phyloP scores from a whole-genome alignment of 805 yeast species.

The Groenewaldozyma tartarivorans region DNA sequence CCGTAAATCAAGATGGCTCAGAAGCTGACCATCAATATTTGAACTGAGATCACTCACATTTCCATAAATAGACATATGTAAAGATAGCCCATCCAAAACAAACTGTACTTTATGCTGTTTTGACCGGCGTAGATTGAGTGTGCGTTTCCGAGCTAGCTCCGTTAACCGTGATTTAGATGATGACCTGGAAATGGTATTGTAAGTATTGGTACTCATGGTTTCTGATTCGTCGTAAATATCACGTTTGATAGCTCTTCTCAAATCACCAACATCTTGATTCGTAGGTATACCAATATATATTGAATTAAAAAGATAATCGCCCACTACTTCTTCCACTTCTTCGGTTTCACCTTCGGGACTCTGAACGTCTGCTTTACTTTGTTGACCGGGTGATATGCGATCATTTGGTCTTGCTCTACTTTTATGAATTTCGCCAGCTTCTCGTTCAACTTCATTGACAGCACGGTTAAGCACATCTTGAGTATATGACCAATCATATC shows the following conservation, averaged over 20 bases:
- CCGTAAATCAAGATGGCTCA: slow-evolving; percentile 41
- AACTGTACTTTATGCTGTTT: slow-evolving; percentile 47
- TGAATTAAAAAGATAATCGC: slow-evolving; percentile 68
- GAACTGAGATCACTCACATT: slow-evolving; percentile 32
- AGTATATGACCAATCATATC: slow-evolving; percentile 85
- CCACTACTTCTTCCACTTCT: slow-evolving; percentile 30
- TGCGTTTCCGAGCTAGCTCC: slow-evolving; percentile 5
- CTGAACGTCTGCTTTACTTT: neutral
- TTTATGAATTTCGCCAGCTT: slow-evolving; percentile 29
- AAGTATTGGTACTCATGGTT: slow-evolving; percentile 11
- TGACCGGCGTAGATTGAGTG: slow-evolving; percentile 57
- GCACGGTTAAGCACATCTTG: slow-evolving; percentile 57
- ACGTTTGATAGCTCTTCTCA: slow-evolving; percentile 47
- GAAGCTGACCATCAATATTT: slow-evolving; percentile 31
- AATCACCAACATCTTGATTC: slow-evolving; percentile 33
- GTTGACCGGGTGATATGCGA: neutral
- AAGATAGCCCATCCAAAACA: slow-evolving; percentile 45
- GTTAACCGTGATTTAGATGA: neutral
- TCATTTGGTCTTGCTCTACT: slow-evolving; percentile 5
- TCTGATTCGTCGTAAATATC: slow-evolving; percentile 31
- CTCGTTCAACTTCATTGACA: slow-evolving; percentile 49
- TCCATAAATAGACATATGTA: slow-evolving; percentile 36
- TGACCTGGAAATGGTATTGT: slow-evolving; percentile 3
- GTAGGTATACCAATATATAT: slow-evolving; percentile 57
- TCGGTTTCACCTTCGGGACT: slow-evolving; percentile 1